phyloP scores from a whole-genome alignment of 2,329 filamentous ascomycete genomes.

The Exserohilum turcica region DNA sequence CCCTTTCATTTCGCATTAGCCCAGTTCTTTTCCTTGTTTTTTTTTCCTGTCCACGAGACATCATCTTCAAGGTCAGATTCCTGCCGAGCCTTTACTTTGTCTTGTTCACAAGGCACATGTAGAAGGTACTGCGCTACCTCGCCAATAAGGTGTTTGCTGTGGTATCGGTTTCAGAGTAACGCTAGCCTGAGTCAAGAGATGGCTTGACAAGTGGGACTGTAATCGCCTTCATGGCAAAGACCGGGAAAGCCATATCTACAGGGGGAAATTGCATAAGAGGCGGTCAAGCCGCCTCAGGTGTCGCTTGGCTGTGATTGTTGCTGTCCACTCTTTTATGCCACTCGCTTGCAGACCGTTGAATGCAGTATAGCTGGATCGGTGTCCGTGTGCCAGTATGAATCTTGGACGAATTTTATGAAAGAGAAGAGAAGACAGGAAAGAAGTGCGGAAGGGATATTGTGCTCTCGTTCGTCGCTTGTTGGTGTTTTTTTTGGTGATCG shows the following conservation, averaged over 20 bases:
- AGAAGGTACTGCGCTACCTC: neutral
- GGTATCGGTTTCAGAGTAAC: neutral
- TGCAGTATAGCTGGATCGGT: neutral
- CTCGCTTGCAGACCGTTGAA: neutral
- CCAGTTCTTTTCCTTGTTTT: neutral
- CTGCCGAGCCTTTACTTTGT: neutral
- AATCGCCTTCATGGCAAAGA: neutral
- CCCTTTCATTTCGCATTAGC: neutral
- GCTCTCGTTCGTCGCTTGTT: neutral
- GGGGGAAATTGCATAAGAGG: neutral
- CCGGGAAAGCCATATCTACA: neutral
- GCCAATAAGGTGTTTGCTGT: neutral
- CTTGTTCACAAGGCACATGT: neutral
- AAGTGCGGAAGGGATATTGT: neutral
- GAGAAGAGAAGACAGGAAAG: neutral
- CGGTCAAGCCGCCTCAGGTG: neutral
- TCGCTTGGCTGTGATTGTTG: neutral
- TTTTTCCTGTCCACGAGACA: neutral
- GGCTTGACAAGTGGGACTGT: neutral
- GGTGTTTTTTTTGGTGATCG: neutral
- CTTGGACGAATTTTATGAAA: neutral
- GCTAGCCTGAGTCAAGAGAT: neutral
- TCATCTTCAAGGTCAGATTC: neutral
- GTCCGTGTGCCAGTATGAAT: neutral
- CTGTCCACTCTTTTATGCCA: neutral